These are phyloP conservation scores for Cymodocea nodosa DNA, from an alignment of 116 monocot species.

Conservation along the genomic window DNA sequence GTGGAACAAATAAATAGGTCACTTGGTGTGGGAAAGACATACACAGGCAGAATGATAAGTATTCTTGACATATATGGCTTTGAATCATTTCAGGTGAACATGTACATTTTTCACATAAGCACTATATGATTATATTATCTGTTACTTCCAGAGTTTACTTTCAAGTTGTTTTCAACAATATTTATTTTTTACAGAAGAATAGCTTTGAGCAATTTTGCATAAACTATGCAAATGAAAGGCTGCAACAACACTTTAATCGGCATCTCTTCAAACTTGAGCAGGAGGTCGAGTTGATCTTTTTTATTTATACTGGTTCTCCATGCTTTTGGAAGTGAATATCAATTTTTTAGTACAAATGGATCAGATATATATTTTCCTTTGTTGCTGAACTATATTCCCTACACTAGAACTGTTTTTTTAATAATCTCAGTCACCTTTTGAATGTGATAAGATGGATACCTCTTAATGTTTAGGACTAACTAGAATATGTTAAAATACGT, in stretches of 20 bases:
- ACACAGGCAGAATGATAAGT: conserved; percentile 67
- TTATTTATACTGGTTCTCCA: no score
- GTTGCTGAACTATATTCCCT: no score
- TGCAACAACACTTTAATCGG: conserved; percentile 81
- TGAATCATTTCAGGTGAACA: conserved; percentile 63
- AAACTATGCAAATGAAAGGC: conserved; percentile 82
- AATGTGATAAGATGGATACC: no score
- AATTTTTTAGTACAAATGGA: no score
- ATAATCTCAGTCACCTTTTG: no score
- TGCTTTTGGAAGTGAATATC: no score
- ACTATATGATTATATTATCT: background rate
- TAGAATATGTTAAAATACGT: no score
- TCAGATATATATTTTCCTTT: no score
- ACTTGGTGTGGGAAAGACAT: conserved; percentile 47
- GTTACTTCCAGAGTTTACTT: background rate
- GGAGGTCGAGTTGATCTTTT: conserved; percentile 21
- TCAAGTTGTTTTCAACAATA: background rate
- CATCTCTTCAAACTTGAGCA: conserved; percentile 81
- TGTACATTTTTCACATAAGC: background rate
- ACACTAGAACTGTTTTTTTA: no score
- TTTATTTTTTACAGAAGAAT: conserved; percentile 38
- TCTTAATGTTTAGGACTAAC: no score
- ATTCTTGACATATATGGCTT: conserved; percentile 86
- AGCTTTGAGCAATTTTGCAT: conserved; percentile 86
- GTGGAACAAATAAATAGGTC: conserved; percentile 75